phyloP scores from a whole-genome alignment of 2,329 filamentous ascomycete species.

The Pyrenophora graminea region DNA sequence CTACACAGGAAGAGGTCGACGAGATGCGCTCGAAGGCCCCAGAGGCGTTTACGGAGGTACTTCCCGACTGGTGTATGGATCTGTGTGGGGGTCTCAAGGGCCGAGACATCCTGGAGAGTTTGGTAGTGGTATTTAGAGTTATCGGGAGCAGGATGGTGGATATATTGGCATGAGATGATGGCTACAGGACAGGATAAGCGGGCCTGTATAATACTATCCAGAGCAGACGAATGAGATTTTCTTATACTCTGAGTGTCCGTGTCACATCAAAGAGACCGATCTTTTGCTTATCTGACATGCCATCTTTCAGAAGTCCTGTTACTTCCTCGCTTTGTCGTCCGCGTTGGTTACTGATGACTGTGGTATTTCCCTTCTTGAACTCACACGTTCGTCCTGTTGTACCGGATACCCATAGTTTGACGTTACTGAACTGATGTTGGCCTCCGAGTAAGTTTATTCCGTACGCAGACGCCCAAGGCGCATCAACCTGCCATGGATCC shows the following conservation, averaged over 20 bases:
- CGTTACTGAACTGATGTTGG: conserved; percentile 9
- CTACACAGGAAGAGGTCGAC: too few species aligned
- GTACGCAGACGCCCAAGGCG: conserved; percentile 57
- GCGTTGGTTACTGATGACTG: conserved; percentile 52
- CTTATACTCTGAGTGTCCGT: conserved; percentile 25
- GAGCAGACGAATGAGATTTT: neutral
- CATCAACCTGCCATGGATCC: conserved; percentile 54
- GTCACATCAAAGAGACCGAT: conserved; percentile 34
- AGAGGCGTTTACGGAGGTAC: too few species aligned
- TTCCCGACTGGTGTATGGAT: too few species aligned
- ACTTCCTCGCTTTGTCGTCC: conserved; percentile 44
- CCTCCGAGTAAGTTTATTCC: conserved; percentile 55
- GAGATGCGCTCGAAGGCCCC: too few species aligned
- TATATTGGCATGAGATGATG: too few species aligned
- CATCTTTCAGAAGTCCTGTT: conserved; percentile 31
- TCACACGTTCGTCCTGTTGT: conserved; percentile 53
- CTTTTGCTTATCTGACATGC: conserved; percentile 34
- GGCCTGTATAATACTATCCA: too few species aligned
- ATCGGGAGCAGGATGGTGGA: too few species aligned
- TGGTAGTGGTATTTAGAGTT: too few species aligned
- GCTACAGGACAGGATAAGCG: too few species aligned
- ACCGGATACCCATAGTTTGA: conserved; percentile 53
- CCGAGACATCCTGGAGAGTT: too few species aligned
- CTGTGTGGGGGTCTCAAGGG: too few species aligned
- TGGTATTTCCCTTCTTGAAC: conserved; percentile 42